Evolutionary conservation across 177 flowering plant species (phyloP), one percentile per base, ranked within the genome.

Genomic region (Vitis hybrid): DNA sequence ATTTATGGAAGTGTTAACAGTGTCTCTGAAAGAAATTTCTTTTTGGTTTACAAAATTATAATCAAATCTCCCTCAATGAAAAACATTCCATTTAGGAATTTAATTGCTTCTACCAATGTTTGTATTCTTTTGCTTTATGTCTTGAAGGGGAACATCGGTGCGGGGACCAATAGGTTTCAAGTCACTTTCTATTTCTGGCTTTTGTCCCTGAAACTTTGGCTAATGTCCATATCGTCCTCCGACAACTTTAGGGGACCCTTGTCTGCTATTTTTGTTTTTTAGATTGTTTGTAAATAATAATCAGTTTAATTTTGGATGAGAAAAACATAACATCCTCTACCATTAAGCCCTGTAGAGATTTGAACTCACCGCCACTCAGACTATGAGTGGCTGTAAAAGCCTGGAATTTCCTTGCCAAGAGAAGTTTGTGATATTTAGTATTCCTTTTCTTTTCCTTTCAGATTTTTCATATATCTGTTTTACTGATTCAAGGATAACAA

Each of bases 191-290:
- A 66, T 26, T 75, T 74, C 70, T 78, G 70, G 69, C 76, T 70
- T 71, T 76, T 83, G 87, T 80, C 80, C 77, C 81, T 57, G 29
- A 73, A 73, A 75, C 72, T 76, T 79, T 64, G 74, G 74, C 60
- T 67, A 16, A 70, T 80, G 83, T 78, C 78, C 63, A 67, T 78
- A 57, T 78, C 78, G 73, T 79, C 79, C 62, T 60, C 84, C 82
- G 86, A 84, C 91, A 83, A 10, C 45, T 13, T 56, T 31, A 16
- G 65, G 80, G 81, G 76, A 74, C 86, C 88, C 67, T 18, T 85
- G 88, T 78, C 87, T 82, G 75, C 71, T 70, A 39, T 76, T 75
- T 79, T 78, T 69, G 62, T 74, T 58, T 65, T 61, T 75, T 59
- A 50, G 61, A 19, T 73, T 76, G 72, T 60, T 67, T 75, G 51